Evolutionary conservation across 2,329 filamentous ascomycete genomes (phyloP), one percentile per base, ranked within the genome.

Genomic region (Exophiala sideris): DNA sequence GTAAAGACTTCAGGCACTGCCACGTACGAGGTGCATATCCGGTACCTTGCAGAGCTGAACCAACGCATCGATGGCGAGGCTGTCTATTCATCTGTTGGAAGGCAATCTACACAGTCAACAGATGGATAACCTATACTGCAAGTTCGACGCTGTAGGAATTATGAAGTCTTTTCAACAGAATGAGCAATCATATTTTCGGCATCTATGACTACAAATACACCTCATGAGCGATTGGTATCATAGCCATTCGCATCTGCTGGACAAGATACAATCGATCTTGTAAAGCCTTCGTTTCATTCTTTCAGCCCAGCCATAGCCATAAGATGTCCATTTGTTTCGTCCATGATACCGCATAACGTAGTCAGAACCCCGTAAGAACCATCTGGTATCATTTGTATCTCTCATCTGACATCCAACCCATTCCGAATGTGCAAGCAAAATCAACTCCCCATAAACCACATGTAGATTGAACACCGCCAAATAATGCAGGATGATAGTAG

Each of bases 181-280:
- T 10, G 16, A 54, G 41, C 11, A 52, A 39, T 56, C 45, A 32
- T 54, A 40, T 49, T 56, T 56, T 53, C 57, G 33, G 54, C 54
- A 51, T 59, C 57, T 59, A 60, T 52, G 33, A 49, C 48, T 60
- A 60, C 51, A 60, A 55, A 56, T 60, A 60, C 57, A 60, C 52
- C 57, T 60, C 57, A 53, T 57, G 36, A 56, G 50, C 45, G 50
- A 50, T 51, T 51, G 52, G 54, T 50, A 55, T 48, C 45, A 41
- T 52, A 50, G 54, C 48, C 54, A 36, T 48, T 48, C 48, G 46
- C 52, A 50, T 45, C 24, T 50, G 42, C 57, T 52, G 38, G 45
- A 51, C 35, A 39, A 53, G 33, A 32, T 8, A 24, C 24, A 44
- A 42, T 34, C 46, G 24, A 29, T 33, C 56, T 36, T 42, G 18